Percentiles rank a stretch among this genome's conserved stretches.
Conservation (phyloP, 2,329 filamentous ascomycete species). For the Calycina marina region DNA sequence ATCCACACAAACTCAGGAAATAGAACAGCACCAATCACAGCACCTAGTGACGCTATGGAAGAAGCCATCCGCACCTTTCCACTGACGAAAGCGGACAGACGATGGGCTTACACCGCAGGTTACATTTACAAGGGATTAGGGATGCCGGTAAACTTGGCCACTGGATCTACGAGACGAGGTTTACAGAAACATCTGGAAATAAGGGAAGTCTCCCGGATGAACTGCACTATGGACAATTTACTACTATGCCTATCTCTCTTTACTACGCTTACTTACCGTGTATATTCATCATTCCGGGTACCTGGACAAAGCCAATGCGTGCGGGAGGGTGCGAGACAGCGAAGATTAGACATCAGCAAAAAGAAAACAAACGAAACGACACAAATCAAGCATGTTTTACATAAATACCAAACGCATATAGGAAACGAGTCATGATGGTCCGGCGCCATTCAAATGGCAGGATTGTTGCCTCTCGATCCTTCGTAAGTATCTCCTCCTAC, state of each 20-base stretch:
- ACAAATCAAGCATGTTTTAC: background rate
- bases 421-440: background rate
- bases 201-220: background rate
- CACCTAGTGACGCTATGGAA: too few relatives aligned
- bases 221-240: background rate
- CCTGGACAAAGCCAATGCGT: too few relatives aligned
- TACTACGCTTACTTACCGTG: background rate
- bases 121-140: background rate
- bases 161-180: background rate
- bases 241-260: background rate
- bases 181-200: background rate
- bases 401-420: background rate
- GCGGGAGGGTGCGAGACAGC: background rate
- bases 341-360: too few relatives aligned
- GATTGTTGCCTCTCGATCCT: background rate
- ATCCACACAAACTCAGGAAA: too few relatives aligned
- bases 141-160: background rate
- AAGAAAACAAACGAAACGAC: background rate
- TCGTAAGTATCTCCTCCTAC: background rate
- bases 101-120: background rate
- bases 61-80: background rate
- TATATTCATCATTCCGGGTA: background rate
- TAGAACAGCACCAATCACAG: too few relatives aligned
- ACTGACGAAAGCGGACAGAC: background rate
- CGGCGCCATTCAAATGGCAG: background rate